Percentiles rank a stretch among this genome's conserved stretches.
These are phyloP conservation scores for Colletotrichum agaves DNA, from an alignment of 2,329 filamentous ascomycete genomes.

Conservation along the genomic window DNA sequence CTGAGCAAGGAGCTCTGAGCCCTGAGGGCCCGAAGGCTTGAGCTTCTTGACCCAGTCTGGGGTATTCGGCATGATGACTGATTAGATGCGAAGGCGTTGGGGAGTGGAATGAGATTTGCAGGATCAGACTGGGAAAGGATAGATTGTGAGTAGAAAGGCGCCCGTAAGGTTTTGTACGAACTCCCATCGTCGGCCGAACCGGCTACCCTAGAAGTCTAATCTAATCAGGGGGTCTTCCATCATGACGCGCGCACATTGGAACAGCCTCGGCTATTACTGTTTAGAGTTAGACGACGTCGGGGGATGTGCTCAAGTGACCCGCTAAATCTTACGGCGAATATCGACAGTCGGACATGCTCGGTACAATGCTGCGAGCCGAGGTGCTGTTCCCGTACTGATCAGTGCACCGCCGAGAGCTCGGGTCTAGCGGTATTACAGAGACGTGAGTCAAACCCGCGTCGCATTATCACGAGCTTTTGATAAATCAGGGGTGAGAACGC, in stretches of 20 bases:
- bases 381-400: not conserved
- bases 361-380: conserved; percentile 19
- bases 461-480: not conserved
- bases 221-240: conserved; percentile 23
- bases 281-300: conserved; percentile 24
- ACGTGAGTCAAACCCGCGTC: too few species aligned
- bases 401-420: not conserved
- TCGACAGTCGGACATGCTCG: conserved; percentile 32
- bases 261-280: conserved; percentile 30
- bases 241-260: conserved; percentile 24
- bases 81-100: conserved; percentile 2
- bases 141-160: not conserved
- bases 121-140: conserved; percentile 7
- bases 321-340: not conserved
- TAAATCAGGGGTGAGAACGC: too few species aligned
- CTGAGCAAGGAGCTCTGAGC: conserved; percentile 73
- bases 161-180: conserved; percentile 21
- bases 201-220: conserved; percentile 23
- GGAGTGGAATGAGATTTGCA: not conserved
- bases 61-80: conserved; percentile 31
- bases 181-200: conserved; percentile 1
- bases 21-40: conserved; percentile 68
- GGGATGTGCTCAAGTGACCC: conserved; percentile 3
- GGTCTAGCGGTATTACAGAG: not conserved
- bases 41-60: conserved; percentile 43